These are phyloP conservation scores for Penicillium flavigenum DNA, from an alignment of 495 filamentous ascomycete species.

Conservation along the genomic window DNA sequence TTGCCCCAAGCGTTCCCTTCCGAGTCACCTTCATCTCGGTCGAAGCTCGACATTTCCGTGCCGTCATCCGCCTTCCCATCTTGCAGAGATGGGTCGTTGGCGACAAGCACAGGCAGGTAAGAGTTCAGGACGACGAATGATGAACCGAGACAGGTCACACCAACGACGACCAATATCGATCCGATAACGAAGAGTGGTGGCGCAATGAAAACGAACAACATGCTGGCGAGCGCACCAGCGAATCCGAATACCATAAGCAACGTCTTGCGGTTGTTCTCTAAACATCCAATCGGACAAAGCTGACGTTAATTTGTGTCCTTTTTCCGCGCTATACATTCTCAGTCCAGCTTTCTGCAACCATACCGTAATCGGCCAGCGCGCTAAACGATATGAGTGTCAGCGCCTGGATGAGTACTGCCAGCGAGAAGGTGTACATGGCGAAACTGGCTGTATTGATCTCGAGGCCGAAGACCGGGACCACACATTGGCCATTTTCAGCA, in stretches of 20 bases:
- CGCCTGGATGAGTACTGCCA: constrained; percentile 54
- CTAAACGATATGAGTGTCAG: constrained; percentile 54
- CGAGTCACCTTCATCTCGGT: constrained; percentile 17
- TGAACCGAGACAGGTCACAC: constrained; percentile 67
- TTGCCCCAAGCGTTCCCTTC: constrained; percentile 41
- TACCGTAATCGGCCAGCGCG: constrained; percentile 55
- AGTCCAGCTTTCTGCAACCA: constrained; percentile 13
- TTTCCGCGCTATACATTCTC: not conserved
- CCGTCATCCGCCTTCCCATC: constrained; percentile 21
- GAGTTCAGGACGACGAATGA: constrained; percentile 55
- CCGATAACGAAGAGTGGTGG: constrained; percentile 71
- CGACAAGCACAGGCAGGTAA: constrained; percentile 50
- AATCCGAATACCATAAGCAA: constrained; percentile 77
- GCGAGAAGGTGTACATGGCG: constrained; percentile 55
- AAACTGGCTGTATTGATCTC: constrained; percentile 54
- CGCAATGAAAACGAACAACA: constrained; percentile 78
- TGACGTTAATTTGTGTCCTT: constrained; percentile 7
- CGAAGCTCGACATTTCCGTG: constrained; percentile 30
- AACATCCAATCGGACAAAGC: not conserved
- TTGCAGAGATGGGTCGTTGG: constrained; percentile 45
- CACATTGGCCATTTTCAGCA: constrained; percentile 39
- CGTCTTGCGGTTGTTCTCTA: constrained; percentile 59
- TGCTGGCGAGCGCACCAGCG: constrained; percentile 71
- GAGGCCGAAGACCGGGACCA: constrained; percentile 45
- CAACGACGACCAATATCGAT: constrained; percentile 73